phyloP scores from a whole-genome alignment of 208 protist species.

The Trypanosoma rangeli region DNA sequence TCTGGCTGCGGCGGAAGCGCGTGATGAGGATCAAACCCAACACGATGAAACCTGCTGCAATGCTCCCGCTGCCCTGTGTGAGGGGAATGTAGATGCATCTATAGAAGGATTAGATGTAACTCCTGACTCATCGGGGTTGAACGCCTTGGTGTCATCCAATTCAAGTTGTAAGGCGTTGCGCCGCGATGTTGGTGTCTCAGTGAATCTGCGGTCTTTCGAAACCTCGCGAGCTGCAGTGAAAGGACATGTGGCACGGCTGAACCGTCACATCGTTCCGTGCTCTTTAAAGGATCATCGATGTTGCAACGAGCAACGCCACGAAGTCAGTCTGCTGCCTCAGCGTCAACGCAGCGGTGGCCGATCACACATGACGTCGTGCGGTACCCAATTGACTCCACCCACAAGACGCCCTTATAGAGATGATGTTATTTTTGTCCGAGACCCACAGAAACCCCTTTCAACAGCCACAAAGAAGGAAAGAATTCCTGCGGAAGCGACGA shows the following conservation, averaged over 20 bases:
- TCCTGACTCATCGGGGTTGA: not conserved
- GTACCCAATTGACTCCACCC: slow-evolving; percentile 16
- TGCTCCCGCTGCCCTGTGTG: not conserved
- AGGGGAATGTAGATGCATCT: not conserved
- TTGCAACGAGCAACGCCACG: not conserved
- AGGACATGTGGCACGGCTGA: not conserved
- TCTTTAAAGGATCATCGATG: slow-evolving; percentile 6
- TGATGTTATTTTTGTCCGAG: slow-evolving; percentile 26
- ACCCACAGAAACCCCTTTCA: not conserved
- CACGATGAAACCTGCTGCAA: not conserved
- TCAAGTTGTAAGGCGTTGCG: not conserved
- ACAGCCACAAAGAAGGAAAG: not conserved
- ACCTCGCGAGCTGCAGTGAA: not conserved
- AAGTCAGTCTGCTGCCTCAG: not conserved
- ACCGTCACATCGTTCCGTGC: slow-evolving; percentile 29
- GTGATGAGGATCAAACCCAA: not conserved
- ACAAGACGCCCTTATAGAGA: slow-evolving; percentile 24
- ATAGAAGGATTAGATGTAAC: not conserved
- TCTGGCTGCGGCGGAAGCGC: not conserved
- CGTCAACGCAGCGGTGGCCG: not conserved
- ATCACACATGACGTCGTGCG: not conserved
- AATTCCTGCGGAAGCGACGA: not conserved
- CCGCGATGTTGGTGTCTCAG: slow-evolving; percentile 10
- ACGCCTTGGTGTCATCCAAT: not conserved
- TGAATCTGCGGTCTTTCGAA: not conserved